Evolutionary conservation across 805 yeast genomes (phyloP), one percentile per base, ranked within the genome.

Genomic region (Kodamaea fukazawae): DNA sequence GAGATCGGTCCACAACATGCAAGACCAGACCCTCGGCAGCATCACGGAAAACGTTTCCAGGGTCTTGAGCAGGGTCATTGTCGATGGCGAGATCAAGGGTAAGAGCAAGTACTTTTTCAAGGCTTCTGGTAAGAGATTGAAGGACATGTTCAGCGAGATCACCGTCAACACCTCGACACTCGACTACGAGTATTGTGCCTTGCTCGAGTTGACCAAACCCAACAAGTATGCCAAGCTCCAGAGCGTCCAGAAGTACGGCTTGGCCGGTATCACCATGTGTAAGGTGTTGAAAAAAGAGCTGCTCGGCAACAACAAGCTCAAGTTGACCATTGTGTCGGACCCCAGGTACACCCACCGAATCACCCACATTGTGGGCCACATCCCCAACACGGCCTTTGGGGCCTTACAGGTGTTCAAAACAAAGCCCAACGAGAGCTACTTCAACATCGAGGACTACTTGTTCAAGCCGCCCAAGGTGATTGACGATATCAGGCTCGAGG

Each of bases 91-190:
- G 11, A 17, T 32, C 12, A 50, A 46, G 29, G 63, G 62, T 1
- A 40, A 39, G 9, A 65, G 71, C 40, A 65, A 65, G 42, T 65
- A 67, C 43, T 55, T 58, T 29, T 31, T 45, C 27, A 36, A 44
- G 20, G 42, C 61, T 10, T 40, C 50, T n/a, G 31, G 31, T 1
- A 15, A 49, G 7, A 23, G 33, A 4, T 38, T 28, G 8, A 17
- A 29, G 4, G 42, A 34, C 8, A 20, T 20, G 23, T 16, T 41
- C 12, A 23, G 30, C n/a, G 34, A 36, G 18, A 12, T 38, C 5
- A 30, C 30, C 31, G 18, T 44, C 9, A 20, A 29, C 29, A 16
- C 12, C 13, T 2, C 48, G 35, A 3, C 46, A 40, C 13, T 17
- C 10, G 34, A 28, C 15, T 28, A 32, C 26, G n/a, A 18, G 10